phyloP scores from a whole-genome alignment of 2,329 filamentous ascomycete species.

The Fusarium sp. region DNA sequence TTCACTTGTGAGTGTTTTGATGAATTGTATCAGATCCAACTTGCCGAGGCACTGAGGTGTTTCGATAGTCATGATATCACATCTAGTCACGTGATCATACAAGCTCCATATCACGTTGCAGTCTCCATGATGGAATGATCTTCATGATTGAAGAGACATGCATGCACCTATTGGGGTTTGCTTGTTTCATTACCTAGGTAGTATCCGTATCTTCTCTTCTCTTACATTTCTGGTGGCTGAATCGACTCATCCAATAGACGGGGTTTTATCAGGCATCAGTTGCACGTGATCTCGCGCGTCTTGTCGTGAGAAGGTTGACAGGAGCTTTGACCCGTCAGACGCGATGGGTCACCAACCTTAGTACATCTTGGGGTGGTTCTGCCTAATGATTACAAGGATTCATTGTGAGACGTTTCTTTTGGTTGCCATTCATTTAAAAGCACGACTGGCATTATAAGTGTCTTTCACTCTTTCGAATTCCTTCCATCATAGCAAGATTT shows the following conservation, averaged over 20 bases:
- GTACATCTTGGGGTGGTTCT: constrained; percentile 19
- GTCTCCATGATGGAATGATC: background rate
- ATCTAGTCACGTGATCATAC: constrained; percentile 44
- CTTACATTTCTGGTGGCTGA: background rate
- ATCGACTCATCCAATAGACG: background rate
- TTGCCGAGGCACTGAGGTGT: constrained; percentile 15
- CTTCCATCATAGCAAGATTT: background rate
- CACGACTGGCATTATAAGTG: background rate
- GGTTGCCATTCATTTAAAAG: constrained; percentile 22
- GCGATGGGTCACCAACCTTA: background rate
- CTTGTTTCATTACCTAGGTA: background rate
- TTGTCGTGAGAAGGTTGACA: background rate
- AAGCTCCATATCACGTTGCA: background rate
- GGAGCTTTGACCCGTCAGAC: background rate
- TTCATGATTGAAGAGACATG: background rate
- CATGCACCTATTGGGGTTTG: background rate
- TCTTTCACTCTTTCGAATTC: background rate
- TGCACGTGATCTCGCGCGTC: background rate
- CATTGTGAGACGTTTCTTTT: constrained; percentile 24
- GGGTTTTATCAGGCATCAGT: background rate
- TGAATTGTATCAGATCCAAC: constrained; percentile 9
- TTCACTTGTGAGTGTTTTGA: constrained; percentile 3
- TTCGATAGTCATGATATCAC: constrained; percentile 39
- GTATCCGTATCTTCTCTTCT: background rate
- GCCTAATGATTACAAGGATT: constrained; percentile 41